phyloP scores from a whole-genome alignment of 345 rosid species.

The Citrus mangshanensis region DNA sequence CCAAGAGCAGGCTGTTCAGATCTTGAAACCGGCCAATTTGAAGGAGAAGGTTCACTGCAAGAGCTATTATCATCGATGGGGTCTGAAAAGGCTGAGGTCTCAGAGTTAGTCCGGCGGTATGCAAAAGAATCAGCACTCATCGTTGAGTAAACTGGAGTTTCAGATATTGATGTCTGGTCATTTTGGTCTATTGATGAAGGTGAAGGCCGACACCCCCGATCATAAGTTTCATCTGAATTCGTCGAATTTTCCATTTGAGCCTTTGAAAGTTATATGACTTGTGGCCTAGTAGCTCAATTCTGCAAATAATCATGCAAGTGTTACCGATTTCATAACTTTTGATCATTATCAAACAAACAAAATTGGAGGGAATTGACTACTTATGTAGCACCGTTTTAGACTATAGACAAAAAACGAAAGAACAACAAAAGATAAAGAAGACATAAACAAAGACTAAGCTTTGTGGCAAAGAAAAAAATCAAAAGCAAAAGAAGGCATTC shows the following conservation, averaged over 20 bases:
- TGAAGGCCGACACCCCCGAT: slow-evolving; percentile 51
- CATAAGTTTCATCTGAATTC: slow-evolving; percentile 43
- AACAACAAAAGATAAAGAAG: slow-evolving; percentile 21
- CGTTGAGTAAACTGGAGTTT: slow-evolving; percentile 54
- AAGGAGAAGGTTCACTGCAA: slow-evolving; percentile 63
- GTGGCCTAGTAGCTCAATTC: slow-evolving; percentile 21
- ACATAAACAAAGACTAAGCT: slow-evolving; percentile 18
- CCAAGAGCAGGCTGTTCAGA: slow-evolving; percentile 26
- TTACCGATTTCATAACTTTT: slow-evolving; percentile 14
- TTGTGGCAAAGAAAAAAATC: slow-evolving; percentile 21
- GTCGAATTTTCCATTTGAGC: slow-evolving; percentile 39
- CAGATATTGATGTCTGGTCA: slow-evolving; percentile 41
- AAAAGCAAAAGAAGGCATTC: slow-evolving; percentile 47
- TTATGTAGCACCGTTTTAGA: slow-evolving; percentile 21
- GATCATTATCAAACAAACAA: slow-evolving; percentile 19
- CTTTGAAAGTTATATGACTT: not conserved
- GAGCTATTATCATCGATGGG: slow-evolving; percentile 51
- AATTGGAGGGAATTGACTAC: slow-evolving; percentile 13
- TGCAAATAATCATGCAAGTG: slow-evolving; percentile 31
- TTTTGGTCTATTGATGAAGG: slow-evolving; percentile 49
- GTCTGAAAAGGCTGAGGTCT: slow-evolving; percentile 62
- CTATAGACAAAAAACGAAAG: slow-evolving; percentile 15
- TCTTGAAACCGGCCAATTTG: slow-evolving; percentile 42
- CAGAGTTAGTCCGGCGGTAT: slow-evolving; percentile 59
- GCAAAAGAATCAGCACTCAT: slow-evolving; percentile 53